Evolutionary conservation across 2,329 filamentous ascomycete genomes (phyloP).

Genomic region (Aspergillus pseudotamarii): DNA sequence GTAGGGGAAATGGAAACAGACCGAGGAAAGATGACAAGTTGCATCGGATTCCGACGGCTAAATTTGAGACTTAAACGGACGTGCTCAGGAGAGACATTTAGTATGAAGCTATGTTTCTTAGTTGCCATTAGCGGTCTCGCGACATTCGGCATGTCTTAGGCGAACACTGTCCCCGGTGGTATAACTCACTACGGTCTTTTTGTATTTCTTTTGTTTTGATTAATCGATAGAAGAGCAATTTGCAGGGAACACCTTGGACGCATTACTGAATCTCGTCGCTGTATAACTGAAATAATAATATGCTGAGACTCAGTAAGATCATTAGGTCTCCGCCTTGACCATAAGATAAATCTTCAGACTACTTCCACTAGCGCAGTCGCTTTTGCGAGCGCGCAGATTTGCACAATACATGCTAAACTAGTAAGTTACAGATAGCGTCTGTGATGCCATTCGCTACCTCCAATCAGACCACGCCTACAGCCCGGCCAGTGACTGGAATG

Average conservation of each 20-base stretch:
- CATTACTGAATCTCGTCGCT: neutral
- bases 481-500: neutral
- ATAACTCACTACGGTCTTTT: neutral
- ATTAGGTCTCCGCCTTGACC: neutral
- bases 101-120: neutral
- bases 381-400: neutral
- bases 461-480: neutral
- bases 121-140: neutral
- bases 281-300: neutral
- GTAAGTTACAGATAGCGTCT: neutral
- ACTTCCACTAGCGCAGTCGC: neutral
- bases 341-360: neutral
- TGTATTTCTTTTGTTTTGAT: neutral
- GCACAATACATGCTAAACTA: neutral
- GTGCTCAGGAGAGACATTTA: neutral
- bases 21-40: neutral
- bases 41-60: conserved; percentile 2
- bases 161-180: neutral
- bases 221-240: neutral
- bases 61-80: neutral
- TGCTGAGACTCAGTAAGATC: neutral
- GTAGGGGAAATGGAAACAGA: neutral
- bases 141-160: neutral
- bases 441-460: neutral
- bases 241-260: too few relatives aligned